Percentiles rank a stretch among this genome's conserved stretches.
Conservation (phyloP, 177 flowering plant species). For the Vitis hybrid region DNA sequence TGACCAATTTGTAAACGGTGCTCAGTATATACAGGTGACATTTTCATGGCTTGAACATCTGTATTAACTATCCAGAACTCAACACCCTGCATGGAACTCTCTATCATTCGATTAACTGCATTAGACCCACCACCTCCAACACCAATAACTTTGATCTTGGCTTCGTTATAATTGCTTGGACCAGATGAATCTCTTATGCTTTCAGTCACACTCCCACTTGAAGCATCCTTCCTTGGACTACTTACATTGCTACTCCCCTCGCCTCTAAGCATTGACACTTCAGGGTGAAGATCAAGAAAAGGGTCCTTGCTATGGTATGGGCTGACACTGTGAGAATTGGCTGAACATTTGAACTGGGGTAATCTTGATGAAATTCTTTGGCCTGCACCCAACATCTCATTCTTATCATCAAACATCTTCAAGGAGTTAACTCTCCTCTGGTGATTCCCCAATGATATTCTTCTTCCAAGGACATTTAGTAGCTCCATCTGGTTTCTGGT, state of each 20-base stretch:
- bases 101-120: constrained; percentile 98
- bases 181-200: constrained; percentile 39
- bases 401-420: constrained; percentile 46
- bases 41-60: constrained; percentile 92
- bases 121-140: constrained; percentile 99
- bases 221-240: constrained; percentile 53
- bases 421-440: constrained; percentile 23
- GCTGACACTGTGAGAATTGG: constrained; percentile 53
- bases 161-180: constrained; percentile 60
- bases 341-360: constrained; percentile 41
- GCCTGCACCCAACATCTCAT: constrained; percentile 20
- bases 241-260: constrained; percentile 45
- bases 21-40: constrained; percentile 84
- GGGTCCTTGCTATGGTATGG: constrained; percentile 62
- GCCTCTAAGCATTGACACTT: constrained; percentile 85
- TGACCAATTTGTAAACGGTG: constrained; percentile 87
- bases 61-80: constrained; percentile 99
- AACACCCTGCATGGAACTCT: constrained; percentile 94
- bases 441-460: constrained; percentile 34
- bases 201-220: constrained; percentile 50
- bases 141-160: constrained; percentile 95
- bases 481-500: constrained; percentile 42
- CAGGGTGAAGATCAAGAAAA: constrained; percentile 76
- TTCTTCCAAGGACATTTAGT: constrained; percentile 50
- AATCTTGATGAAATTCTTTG: constrained; percentile 29